These are phyloP conservation scores for Gonium pectorale DNA, from an alignment of 139 green algal genomes.

Conservation along the genomic window DNA sequence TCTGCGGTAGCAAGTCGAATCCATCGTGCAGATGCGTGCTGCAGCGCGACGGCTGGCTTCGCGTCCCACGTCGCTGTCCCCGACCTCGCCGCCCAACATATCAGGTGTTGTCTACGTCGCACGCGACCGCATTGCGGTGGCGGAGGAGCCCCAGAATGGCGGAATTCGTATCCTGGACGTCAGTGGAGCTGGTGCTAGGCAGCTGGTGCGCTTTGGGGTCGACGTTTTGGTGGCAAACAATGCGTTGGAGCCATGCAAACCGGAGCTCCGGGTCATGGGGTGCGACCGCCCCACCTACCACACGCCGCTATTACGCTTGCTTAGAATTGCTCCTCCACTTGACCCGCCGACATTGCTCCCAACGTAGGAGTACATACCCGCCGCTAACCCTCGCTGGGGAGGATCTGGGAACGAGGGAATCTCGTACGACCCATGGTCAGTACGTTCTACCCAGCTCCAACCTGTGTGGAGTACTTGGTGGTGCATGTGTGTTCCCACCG, in stretches of 20 bases:
- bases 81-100: too few species aligned
- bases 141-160: slow-evolving; percentile 7
- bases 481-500: too few species aligned
- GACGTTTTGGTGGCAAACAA: neutral
- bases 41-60: too few species aligned
- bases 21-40: neutral
- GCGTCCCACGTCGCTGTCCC: too few species aligned
- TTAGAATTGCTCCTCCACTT: too few species aligned
- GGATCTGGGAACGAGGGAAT: slow-evolving; percentile 7
- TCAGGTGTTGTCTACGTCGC: slow-evolving; percentile 25
- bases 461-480: too few species aligned
- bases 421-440: neutral
- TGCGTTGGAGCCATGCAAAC: too few species aligned
- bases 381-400: neutral
- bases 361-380: neutral
- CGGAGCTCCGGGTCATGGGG: too few species aligned
- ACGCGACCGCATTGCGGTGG: neutral
- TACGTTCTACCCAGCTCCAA: too few species aligned
- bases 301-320: too few species aligned
- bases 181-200: neutral
- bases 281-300: too few species aligned
- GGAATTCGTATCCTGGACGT: slow-evolving; percentile 19
- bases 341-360: too few species aligned
- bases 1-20: neutral
- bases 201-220: neutral